phyloP scores from a whole-genome alignment of 176 grass and related monocot genomes.

The Thinopyrum elongatum region DNA sequence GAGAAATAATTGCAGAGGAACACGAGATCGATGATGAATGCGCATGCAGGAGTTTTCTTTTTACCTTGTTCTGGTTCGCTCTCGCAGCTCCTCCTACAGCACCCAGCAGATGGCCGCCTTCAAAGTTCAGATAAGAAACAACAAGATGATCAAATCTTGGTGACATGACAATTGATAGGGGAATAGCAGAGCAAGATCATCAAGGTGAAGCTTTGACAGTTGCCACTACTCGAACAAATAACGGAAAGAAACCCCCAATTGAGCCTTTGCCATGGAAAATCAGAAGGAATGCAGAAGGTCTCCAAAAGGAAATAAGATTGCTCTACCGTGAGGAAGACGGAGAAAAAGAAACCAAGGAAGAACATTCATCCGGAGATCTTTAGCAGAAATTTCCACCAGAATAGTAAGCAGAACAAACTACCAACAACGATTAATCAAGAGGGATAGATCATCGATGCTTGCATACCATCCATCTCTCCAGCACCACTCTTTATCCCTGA shows the following conservation, averaged over 20 bases:
- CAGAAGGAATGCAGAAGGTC: neutral
- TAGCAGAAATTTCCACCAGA: neutral
- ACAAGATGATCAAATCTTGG: too few species aligned
- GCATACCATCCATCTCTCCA: neutral
- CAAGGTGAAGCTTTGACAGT: too few species aligned
- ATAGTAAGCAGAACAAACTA: neutral
- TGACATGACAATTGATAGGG: too few species aligned
- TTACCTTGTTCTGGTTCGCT: neutral
- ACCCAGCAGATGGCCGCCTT: too few species aligned
- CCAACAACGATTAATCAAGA: neutral
- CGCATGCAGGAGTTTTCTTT: neutral
- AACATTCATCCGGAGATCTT: neutral
- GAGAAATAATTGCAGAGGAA: neutral
- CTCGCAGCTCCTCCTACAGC: neutral
- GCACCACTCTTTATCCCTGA: neutral
- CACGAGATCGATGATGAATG: neutral
- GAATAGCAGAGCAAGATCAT: too few species aligned
- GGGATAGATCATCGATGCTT: neutral
- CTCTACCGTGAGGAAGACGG: neutral
- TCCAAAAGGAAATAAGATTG: neutral
- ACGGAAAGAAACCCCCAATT: too few species aligned
- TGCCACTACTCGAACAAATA: too few species aligned
- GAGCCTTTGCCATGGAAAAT: too few species aligned
- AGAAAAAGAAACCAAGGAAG: neutral
- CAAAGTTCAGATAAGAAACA: too few species aligned